A percentile compares a stretch with the other conserved stretches of the same genome.
These are phyloP conservation scores for Collybiopsis confluens DNA, from an alignment of 768 basidiomycete species.

Conservation along the genomic window DNA sequence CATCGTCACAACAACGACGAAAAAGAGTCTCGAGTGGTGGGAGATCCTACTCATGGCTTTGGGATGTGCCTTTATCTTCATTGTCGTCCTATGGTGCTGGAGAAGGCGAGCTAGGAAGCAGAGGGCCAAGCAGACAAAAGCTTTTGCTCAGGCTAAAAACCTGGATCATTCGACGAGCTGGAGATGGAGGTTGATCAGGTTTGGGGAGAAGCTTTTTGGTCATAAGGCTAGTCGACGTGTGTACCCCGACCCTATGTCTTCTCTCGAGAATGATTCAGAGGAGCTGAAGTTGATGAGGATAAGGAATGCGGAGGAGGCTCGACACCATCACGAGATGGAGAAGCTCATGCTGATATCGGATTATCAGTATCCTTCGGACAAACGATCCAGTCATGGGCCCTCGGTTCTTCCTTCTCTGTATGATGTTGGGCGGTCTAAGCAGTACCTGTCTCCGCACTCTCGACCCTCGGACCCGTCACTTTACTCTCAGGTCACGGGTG, in stretches of 20 bases:
- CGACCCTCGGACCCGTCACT: conserved; percentile 48
- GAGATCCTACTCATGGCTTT: conserved; percentile 81
- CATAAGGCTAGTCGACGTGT: conserved; percentile 25
- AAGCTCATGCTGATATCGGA: conserved; percentile 46
- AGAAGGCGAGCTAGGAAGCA: conserved; percentile 65
- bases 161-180: conserved; percentile 46
- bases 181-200: conserved; percentile 51
- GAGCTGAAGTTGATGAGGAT: conserved; percentile 50
- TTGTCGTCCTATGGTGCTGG: conserved; percentile 64
- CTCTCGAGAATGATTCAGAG: conserved; percentile 25
- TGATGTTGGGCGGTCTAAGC: conserved; percentile 18
- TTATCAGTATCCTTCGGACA: conserved; percentile 39
- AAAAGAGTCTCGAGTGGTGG: conserved; percentile 65
- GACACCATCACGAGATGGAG: conserved; percentile 45
- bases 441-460: conserved; percentile 12
- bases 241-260: not conserved
- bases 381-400: conserved; percentile 32
- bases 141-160: conserved; percentile 58
- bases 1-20: conserved; percentile 17
- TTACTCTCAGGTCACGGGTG: conserved; percentile 68
- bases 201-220: conserved; percentile 59
- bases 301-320: conserved; percentile 46
- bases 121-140: conserved; percentile 61
- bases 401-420: conserved; percentile 39
- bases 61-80: conserved; percentile 75